phyloP scores from a whole-genome alignment of 2,329 filamentous ascomycete genomes.

The Zymoseptoria tritici region DNA sequence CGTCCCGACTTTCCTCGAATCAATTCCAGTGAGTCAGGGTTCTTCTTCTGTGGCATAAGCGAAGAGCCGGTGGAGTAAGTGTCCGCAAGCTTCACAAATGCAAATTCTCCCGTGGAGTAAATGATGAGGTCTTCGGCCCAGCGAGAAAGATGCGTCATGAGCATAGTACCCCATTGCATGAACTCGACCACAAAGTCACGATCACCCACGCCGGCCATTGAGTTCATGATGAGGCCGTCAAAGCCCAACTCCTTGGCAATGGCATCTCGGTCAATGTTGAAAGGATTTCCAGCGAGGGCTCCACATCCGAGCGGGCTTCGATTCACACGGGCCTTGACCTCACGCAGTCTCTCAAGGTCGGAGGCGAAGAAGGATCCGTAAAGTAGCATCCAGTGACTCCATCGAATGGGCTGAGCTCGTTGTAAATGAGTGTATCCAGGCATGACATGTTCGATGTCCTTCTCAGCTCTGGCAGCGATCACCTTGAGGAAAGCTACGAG shows the following conservation, averaged over 20 bases:
- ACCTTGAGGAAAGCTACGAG: constrained; percentile 65
- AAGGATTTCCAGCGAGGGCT: constrained; percentile 74
- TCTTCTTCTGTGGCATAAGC: constrained; percentile 82
- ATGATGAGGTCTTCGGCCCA: constrained; percentile 85
- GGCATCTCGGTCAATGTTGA: constrained; percentile 69
- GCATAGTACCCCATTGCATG: constrained; percentile 68
- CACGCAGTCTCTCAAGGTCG: constrained; percentile 69
- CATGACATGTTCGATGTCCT: constrained; percentile 71
- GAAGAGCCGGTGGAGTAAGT: constrained; percentile 71
- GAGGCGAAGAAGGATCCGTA: constrained; percentile 63
- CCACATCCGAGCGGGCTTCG: constrained; percentile 63
- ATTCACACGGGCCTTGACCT: constrained; percentile 69
- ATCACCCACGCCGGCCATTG: constrained; percentile 66
- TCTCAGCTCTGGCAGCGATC: constrained; percentile 60
- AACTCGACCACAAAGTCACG: constrained; percentile 77
- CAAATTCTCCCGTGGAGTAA: constrained; percentile 69
- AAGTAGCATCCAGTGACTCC: constrained; percentile 74
- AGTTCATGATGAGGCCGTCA: constrained; percentile 66
- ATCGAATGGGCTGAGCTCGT: constrained; percentile 71
- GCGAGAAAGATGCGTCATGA: constrained; percentile 72
- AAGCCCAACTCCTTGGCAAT: constrained; percentile 79
- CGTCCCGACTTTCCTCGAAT: constrained; percentile 71
- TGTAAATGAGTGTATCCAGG: constrained; percentile 85
- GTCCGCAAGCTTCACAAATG: constrained; percentile 67
- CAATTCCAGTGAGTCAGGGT: constrained; percentile 65